phyloP scores from a whole-genome alignment of 306 rosid species.

The Coriaria nepalensis region DNA sequence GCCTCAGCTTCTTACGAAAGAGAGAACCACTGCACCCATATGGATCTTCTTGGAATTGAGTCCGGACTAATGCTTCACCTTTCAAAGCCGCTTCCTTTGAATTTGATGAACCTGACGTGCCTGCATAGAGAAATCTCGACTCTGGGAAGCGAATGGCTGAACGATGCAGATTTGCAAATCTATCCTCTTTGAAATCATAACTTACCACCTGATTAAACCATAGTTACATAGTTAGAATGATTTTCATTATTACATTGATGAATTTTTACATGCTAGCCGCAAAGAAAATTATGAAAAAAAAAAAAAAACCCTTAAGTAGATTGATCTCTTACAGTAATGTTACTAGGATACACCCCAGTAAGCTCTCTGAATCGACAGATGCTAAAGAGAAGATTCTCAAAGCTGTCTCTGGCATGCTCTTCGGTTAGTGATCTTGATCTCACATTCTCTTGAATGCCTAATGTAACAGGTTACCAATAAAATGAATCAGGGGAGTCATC shows the following conservation, averaged over 20 bases:
- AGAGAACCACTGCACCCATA: conserved; percentile 78
- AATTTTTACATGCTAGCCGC: too few relatives aligned
- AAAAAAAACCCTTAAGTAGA: not conserved
- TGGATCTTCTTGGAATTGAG: conserved; percentile 70
- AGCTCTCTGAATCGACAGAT: conserved; percentile 88
- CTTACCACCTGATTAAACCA: conserved; percentile 57
- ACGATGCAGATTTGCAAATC: conserved; percentile 75
- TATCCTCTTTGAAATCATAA: conserved; percentile 73
- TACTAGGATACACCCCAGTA: conserved; percentile 68
- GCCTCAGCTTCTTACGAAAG: conserved; percentile 51
- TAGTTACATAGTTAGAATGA: conserved; percentile 13
- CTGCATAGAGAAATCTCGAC: conserved; percentile 63
- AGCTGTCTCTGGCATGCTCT: conserved; percentile 95
- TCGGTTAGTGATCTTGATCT: conserved; percentile 78
- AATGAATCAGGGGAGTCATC: not conserved
- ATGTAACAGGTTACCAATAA: conserved; percentile 8
- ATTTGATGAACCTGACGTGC: conserved; percentile 57
- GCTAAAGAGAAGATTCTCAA: conserved; percentile 88
- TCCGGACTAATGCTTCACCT: conserved; percentile 73
- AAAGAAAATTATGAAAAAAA: too few relatives aligned
- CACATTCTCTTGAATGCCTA: conserved; percentile 52
- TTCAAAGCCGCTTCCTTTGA: conserved; percentile 57
- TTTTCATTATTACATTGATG: not conserved
- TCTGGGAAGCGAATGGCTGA: conserved; percentile 85
- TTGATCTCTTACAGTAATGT: conserved; percentile 55